Evolutionary conservation across 2,329 filamentous ascomycete species (phyloP), one percentile per base, ranked within the genome.

Genomic region (Pseudodiploospora longispora): DNA sequence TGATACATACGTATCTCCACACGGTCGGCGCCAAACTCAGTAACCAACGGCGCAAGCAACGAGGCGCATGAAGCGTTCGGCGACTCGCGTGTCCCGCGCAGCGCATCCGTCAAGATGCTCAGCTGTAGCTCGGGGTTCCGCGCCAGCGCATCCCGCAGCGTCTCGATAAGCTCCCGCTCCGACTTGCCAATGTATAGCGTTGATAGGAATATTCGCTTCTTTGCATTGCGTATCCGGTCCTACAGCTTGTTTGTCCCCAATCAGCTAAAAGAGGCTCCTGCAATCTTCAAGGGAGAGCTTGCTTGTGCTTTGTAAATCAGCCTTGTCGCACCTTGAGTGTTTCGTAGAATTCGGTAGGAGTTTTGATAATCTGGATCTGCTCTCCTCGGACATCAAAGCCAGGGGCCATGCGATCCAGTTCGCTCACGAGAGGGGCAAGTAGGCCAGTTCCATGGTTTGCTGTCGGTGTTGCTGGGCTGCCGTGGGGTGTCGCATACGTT

Each of bases 1-100:
- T 98, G 93, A 60, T 94, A 98, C 89, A 98, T 94, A 55, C 90
- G 85, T 50, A 98, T 81, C 58, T 96, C 88, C 35, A 98, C 89
- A 33, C 91, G 78, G 1, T 87, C 81, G 4, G 81, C 62, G 0
- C 91, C 90, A 65, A 96, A 95, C 55, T 95, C 87, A 6, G 75
- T 67, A 8, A 95, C 75, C n/a, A 98, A 69, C 1, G 89, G 84
- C 5, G 83, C 86, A 33, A 98, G 75, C 9, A 98, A 72, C 8
- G 90, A 96, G 3, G 90, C 93, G 63, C 85, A 93, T 52, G 89
- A 95, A 38, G 89, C 75, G 10, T 87, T 67, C 0, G 93, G 93
- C 0, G 87, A 83, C 64, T 98, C 93, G 51, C 93, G 80, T 5
- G 93, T 98, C 8, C 93, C 93, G 46, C 93, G 82, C 1, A 98